Conservation (phyloP, 371 early-diverging fungal species). For the Capillidium rhysosporum region DNA sequence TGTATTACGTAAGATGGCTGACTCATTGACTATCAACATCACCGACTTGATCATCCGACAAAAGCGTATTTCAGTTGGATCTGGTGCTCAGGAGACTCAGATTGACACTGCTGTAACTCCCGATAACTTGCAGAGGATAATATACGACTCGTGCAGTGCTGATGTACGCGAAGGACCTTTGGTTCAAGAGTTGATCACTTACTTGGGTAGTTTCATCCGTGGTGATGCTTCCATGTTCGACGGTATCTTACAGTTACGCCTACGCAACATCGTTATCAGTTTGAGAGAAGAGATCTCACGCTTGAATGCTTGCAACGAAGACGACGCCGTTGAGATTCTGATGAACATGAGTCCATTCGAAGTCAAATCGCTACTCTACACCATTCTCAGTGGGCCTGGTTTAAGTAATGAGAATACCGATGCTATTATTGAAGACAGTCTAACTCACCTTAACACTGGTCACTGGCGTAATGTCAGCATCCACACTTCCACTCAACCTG, state of each 20-base stretch:
- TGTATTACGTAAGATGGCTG: constrained; percentile 46
- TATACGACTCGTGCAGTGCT: constrained; percentile 28
- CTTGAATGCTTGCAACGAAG: constrained; percentile 45
- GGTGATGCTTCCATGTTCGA: constrained; percentile 49
- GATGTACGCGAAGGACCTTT: constrained; percentile 72
- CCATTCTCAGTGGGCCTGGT: constrained; percentile 47
- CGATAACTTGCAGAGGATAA: constrained; percentile 36
- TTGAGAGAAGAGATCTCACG: constrained; percentile 67
- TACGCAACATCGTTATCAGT: constrained; percentile 62
- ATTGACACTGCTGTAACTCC: constrained; percentile 48
- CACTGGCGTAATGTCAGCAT: constrained; percentile 8
- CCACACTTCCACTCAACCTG: constrained; percentile 8
- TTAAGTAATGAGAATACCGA: constrained; percentile 15
- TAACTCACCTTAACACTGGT: background rate
- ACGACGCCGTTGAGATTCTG: constrained; percentile 55
- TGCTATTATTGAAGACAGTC: constrained; percentile 1
- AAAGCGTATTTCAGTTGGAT: constrained; percentile 60
- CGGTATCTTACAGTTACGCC: constrained; percentile 63
- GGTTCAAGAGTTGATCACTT: constrained; percentile 65
- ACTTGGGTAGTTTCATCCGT: constrained; percentile 52
- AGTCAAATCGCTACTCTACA: constrained; percentile 46
- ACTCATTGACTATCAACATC: constrained; percentile 55
- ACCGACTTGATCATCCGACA: constrained; percentile 64
- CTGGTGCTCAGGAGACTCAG: constrained; percentile 38
- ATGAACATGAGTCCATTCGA: constrained; percentile 69